A percentile compares a stretch with the other conserved stretches of the same genome.
phyloP scores from a whole-genome alignment of 2,329 filamentous ascomycete species.

The Claviceps capensis region DNA sequence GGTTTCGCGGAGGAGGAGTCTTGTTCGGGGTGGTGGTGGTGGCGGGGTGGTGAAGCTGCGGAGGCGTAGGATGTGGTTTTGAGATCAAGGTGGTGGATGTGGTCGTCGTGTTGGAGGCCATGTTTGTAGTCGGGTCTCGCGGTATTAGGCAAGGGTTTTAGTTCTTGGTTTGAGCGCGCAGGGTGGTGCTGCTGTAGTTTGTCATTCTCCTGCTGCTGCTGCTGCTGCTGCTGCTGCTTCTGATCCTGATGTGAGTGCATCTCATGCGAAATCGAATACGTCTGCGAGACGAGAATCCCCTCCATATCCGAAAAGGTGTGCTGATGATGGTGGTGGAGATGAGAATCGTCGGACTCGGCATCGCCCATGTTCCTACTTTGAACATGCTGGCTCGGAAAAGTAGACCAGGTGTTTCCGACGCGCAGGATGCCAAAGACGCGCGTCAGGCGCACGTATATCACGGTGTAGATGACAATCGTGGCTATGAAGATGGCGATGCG shows the following conservation, averaged over 20 bases:
- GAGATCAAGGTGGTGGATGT: neutral
- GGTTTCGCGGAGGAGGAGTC: neutral
- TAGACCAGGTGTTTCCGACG: neutral
- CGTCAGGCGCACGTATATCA: constrained; percentile 18
- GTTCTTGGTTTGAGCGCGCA: neutral
- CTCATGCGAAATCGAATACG: constrained; percentile 3
- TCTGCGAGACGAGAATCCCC: constrained; percentile 3
- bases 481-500: constrained; percentile 25
- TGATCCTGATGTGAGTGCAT: neutral
- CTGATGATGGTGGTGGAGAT: neutral
- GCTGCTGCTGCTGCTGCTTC: too few relatives aligned
- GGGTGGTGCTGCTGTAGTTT: neutral
- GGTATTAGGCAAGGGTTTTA: too few relatives aligned
- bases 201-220: too few relatives aligned
- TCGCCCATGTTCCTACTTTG: neutral
- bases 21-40: too few relatives aligned
- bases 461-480: constrained; percentile 25
- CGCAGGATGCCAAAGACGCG: constrained; percentile 5
- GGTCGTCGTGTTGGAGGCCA: neutral
- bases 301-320: constrained; percentile 2
- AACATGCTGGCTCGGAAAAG: neutral
- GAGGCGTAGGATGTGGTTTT: neutral
- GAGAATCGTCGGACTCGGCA: neutral
- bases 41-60: too few relatives aligned
- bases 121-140: too few relatives aligned